These are phyloP conservation scores for Petunia axillaris DNA, from an alignment of 257 asterid genomes.

Conservation along the genomic window DNA sequence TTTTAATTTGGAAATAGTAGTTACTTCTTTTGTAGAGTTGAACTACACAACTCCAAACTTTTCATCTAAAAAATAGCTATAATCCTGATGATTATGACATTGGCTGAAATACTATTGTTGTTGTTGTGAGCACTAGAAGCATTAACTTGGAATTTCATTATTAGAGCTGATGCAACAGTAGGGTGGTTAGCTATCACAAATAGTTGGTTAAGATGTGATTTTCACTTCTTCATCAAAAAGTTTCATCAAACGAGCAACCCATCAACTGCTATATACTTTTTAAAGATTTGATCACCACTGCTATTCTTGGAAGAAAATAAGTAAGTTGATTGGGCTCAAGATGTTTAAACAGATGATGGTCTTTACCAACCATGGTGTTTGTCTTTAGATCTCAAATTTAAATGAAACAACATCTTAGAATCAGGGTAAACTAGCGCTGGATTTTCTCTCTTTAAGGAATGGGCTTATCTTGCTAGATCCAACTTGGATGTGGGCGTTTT, in stretches of 20 bases:
- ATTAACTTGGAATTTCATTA: background rate
- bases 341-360: background rate
- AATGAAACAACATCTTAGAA: background rate
- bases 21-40: background rate
- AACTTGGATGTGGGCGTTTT: background rate
- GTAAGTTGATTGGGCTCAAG: background rate
- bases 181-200: background rate
- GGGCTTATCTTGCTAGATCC: constrained; percentile 3
- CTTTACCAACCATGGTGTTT: background rate
- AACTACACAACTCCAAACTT: background rate
- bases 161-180: constrained; percentile 18
- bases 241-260: background rate
- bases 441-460: background rate
- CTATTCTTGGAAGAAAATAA: constrained; percentile 1
- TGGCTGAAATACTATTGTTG: constrained; percentile 7
- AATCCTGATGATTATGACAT: too few species aligned
- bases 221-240: background rate
- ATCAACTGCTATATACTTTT: constrained; percentile 7
- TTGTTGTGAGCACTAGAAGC: constrained; percentile 1
- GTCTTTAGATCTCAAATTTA: background rate
- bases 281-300: background rate
- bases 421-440: background rate
- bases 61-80: too few species aligned
- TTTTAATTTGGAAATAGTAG: background rate
- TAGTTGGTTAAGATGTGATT: background rate